Percentiles rank a stretch among this genome's conserved stretches.
These are phyloP conservation scores for Amphirosellinia nigrospora DNA, from an alignment of 495 filamentous ascomycete genomes.

Conservation along the genomic window DNA sequence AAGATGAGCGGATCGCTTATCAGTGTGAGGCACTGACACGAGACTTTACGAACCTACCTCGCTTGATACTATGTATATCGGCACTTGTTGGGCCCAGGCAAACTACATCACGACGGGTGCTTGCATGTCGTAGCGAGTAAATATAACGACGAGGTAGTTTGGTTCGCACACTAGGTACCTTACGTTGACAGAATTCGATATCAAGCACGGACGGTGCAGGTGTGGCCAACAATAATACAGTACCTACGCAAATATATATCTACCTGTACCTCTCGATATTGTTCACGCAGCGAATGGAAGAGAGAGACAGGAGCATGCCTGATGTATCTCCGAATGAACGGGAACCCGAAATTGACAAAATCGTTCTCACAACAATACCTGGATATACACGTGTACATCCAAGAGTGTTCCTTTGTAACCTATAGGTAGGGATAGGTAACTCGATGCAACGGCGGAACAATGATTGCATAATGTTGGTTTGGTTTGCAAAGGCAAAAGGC, in stretches of 20 bases:
- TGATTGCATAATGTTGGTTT: neutral
- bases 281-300: neutral
- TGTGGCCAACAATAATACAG: constrained; percentile 5
- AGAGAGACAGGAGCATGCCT: neutral
- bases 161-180: neutral
- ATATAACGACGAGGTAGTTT: neutral
- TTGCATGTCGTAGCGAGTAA: neutral
- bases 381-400: neutral
- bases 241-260: neutral
- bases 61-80: constrained; percentile 6
- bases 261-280: neutral
- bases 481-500: neutral
- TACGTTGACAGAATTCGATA: neutral
- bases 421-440: neutral
- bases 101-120: neutral
- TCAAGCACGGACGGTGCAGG: neutral
- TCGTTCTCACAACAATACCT: constrained; percentile 14
- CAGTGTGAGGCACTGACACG: neutral
- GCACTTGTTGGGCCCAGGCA: neutral
- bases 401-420: neutral
- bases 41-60: neutral
- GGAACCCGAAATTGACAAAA: constrained; percentile 17
- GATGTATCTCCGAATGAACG: neutral
- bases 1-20: neutral
- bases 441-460: neutral